phyloP scores from a whole-genome alignment of 2,329 filamentous ascomycete genomes.

The Tolypocladium nubicola region DNA sequence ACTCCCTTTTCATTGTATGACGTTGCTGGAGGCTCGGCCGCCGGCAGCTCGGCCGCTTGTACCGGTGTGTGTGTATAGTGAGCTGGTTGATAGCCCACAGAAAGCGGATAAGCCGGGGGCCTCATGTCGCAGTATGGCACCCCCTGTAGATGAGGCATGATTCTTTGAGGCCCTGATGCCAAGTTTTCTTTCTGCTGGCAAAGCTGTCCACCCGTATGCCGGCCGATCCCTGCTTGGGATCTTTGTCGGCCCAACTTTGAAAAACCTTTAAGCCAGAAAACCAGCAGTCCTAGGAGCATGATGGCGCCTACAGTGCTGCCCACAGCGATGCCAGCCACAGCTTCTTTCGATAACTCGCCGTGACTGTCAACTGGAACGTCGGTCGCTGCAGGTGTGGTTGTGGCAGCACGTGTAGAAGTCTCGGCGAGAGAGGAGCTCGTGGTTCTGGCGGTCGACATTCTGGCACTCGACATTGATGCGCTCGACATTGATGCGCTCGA shows the following conservation, averaged over 20 bases:
- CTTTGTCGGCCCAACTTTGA: background rate
- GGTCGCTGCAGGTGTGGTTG: background rate
- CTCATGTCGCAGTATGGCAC: background rate
- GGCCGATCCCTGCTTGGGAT: background rate
- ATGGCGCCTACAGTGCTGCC: background rate
- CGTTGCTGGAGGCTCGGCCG: background rate
- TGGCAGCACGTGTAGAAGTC: background rate
- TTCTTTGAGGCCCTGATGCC: background rate
- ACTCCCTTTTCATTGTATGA: background rate
- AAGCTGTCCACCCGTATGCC: too few relatives aligned
- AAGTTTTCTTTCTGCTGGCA: too few relatives aligned
- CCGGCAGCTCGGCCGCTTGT: background rate
- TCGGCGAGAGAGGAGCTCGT: background rate
- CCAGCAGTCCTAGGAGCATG: background rate
- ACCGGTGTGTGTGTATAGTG: background rate
- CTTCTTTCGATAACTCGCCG: background rate
- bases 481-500: background rate
- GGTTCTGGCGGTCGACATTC: background rate
- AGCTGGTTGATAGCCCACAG: background rate
- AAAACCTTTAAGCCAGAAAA: background rate
- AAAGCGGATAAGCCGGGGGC: background rate
- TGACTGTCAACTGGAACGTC: background rate
- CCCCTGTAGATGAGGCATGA: background rate
- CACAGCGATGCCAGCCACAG: background rate
- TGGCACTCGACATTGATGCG: background rate